Evolutionary conservation across 164 flowering plant species (phyloP).

Genomic region (Aristolochia californica): DNA sequence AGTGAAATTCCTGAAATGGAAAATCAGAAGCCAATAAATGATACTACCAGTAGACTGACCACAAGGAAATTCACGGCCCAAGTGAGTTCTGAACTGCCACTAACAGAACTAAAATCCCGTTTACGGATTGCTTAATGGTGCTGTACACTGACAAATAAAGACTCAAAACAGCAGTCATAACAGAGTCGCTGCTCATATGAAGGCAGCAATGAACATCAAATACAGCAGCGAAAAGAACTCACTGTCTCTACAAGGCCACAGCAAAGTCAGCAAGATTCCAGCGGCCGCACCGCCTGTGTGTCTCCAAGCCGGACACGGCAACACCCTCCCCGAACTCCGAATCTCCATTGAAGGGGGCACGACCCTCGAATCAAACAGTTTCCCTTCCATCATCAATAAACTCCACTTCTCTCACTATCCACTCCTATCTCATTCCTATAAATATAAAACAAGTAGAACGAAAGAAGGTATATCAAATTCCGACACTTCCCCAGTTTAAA

Average conservation of each 20-base stretch:
- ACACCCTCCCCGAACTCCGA: conserved; percentile 7
- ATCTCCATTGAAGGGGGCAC: conserved; percentile 8
- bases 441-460: not conserved
- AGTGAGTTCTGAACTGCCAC: too few species aligned
- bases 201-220: too few species aligned
- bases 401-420: conserved; percentile 4
- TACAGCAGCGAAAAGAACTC: conserved; percentile 1
- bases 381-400: conserved; percentile 16
- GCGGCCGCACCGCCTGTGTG: conserved; percentile 1
- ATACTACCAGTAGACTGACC: too few species aligned
- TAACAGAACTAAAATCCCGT: too few species aligned
- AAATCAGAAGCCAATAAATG: too few species aligned
- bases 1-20: conserved; percentile 22
- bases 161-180: not conserved
- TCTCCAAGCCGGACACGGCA: conserved; percentile 1
- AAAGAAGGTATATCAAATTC: not conserved
- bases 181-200: not conserved
- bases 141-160: not conserved
- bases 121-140: not conserved
- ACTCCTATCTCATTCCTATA: conserved; percentile 8
- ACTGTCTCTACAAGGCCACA: conserved; percentile 1
- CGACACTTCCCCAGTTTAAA: not conserved
- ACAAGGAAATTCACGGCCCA: too few species aligned
- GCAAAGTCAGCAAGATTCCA: conserved; percentile 1
- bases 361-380: conserved; percentile 8